Percentiles rank a stretch among this genome's conserved stretches.
Conservation (phyloP, 2,329 filamentous ascomycete species). For the Sporothrix luriei region DNA sequence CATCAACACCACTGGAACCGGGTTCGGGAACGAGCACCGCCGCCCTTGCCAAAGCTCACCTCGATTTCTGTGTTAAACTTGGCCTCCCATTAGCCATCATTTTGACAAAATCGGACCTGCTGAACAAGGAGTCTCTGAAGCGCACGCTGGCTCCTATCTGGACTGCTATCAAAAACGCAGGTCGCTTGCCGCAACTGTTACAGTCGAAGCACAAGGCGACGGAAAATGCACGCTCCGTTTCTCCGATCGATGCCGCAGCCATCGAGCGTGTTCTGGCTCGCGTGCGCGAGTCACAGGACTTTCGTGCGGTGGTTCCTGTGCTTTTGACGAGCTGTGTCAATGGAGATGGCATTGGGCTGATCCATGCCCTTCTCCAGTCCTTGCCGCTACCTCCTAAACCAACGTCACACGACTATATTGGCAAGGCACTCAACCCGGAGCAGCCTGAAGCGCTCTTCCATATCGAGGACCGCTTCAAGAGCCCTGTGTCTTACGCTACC, state of each 20-base stretch:
- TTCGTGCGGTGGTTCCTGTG: constrained; percentile 70
- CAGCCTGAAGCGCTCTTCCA: constrained; percentile 74
- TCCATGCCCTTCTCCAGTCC: constrained; percentile 78
- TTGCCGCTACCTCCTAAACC: constrained; percentile 68
- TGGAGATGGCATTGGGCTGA: constrained; percentile 75
- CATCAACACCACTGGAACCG: constrained; percentile 58
- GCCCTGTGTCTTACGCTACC: constrained; percentile 64
- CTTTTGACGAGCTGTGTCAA: constrained; percentile 84
- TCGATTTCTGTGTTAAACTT: constrained; percentile 82
- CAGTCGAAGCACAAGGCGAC: constrained; percentile 51
- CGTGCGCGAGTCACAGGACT: constrained; percentile 50
- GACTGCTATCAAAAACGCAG: constrained; percentile 73
- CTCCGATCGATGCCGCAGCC: constrained; percentile 58
- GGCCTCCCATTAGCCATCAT: constrained; percentile 76
- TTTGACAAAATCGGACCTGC: constrained; percentile 81
- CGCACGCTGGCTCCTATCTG: constrained; percentile 73
- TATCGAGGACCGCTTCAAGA: constrained; percentile 84
- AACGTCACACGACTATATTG: constrained; percentile 58
- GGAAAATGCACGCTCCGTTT: constrained; percentile 59
- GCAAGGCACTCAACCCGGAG: constrained; percentile 59
- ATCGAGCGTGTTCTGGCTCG: constrained; percentile 58
- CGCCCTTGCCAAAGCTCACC: constrained; percentile 75
- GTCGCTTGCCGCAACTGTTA: constrained; percentile 75
- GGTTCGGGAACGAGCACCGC: neutral
- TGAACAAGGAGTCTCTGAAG: constrained; percentile 71